Percentiles rank a stretch among this genome's conserved stretches.
These are phyloP conservation scores for Celoporthe dispersa DNA, from an alignment of 2,329 filamentous ascomycete species.

Conservation along the genomic window DNA sequence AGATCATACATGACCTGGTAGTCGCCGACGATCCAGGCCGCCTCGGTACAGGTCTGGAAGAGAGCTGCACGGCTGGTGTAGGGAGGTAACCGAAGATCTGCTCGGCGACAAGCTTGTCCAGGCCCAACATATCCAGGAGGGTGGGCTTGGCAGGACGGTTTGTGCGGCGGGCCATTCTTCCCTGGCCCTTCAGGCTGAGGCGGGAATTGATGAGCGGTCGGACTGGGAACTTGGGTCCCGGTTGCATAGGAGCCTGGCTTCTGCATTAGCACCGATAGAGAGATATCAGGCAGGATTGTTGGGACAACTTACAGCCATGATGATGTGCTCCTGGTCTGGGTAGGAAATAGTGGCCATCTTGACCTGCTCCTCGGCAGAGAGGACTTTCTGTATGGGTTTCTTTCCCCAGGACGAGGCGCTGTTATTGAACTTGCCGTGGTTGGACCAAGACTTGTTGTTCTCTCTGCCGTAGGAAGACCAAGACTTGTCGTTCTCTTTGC, in stretches of 20 bases:
- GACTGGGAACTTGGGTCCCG: neutral
- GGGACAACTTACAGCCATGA: conserved; percentile 14
- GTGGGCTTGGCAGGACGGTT: neutral
- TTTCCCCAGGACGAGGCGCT: neutral
- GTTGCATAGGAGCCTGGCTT: neutral
- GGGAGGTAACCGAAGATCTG: conserved; percentile 7
- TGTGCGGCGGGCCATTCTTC: neutral
- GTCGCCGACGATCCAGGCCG: conserved; percentile 12
- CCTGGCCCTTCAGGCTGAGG: neutral
- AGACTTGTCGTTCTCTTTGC: no score
- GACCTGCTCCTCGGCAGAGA: neutral
- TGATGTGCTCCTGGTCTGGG: conserved; percentile 13
- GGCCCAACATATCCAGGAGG: neutral
- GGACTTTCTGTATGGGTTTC: neutral
- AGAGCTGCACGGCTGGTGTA: conserved; percentile 12
- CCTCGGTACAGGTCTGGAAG: conserved; percentile 5
- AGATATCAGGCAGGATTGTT: neutral
- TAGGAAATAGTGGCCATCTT: conserved; percentile 3
- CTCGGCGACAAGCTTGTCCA: neutral
- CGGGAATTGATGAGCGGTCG: neutral
- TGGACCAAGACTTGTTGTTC: no score
- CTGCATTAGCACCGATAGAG: neutral
- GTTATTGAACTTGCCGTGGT: neutral
- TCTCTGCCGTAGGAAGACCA: no score
- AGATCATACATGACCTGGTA: conserved; percentile 21